Conservation (phyloP, 208 protist genomes). For the Zelonia costaricensis region DNA sequence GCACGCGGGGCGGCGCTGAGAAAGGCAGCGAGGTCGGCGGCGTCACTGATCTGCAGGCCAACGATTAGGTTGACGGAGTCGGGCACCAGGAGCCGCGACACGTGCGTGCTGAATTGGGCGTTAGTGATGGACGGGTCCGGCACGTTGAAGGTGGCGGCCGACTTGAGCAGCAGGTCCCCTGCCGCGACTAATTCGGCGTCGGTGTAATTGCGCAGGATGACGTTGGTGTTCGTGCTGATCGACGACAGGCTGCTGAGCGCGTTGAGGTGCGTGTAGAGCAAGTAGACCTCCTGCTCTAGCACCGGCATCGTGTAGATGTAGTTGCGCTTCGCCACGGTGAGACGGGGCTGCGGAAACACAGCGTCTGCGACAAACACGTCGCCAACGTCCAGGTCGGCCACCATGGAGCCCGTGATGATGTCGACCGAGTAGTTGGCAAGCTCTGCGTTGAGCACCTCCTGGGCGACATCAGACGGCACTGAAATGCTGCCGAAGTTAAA, state of each 20-base stretch:
- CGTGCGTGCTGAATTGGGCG: background rate
- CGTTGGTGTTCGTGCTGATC: too few species aligned
- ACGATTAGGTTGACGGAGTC: too few species aligned
- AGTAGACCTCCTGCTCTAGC: conserved; percentile 48
- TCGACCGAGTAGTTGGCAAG: conserved; percentile 7
- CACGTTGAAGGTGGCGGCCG: background rate
- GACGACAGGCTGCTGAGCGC: background rate
- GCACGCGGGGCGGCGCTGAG: too few species aligned
- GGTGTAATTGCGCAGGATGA: too few species aligned
- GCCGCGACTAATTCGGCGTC: too few species aligned
- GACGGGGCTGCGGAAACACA: background rate
- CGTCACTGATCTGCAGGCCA: too few species aligned
- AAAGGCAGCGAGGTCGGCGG: too few species aligned
- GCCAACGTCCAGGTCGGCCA: background rate
- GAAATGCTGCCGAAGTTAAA: background rate
- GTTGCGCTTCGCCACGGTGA: background rate
- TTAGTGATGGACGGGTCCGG: background rate
- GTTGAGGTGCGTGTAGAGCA: conserved; percentile 6
- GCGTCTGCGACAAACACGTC: background rate
- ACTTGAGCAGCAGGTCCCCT: background rate
- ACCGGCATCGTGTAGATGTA: conserved; percentile 16
- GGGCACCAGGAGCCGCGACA: too few species aligned
- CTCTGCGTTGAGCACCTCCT: conserved; percentile 4
- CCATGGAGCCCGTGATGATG: conserved; percentile 3
- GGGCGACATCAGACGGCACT: background rate